Conservation (phyloP, 2,329 filamentous ascomycete genomes). For the Setomelanomma holmii region DNA sequence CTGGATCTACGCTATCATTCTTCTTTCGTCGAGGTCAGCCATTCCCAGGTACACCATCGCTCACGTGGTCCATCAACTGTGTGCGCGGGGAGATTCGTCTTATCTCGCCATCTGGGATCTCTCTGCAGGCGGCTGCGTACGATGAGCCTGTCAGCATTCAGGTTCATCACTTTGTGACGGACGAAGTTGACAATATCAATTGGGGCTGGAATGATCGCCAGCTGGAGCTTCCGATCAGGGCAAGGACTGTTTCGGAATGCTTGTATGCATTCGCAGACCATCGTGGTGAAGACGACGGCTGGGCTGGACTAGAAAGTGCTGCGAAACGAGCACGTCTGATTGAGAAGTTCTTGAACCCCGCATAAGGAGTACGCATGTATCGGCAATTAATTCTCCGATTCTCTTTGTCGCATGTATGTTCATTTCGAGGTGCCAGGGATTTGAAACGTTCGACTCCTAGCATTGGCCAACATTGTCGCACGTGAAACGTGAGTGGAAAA, state of each 20-base stretch:
- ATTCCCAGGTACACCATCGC: slow-evolving; percentile 18
- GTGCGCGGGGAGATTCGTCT: slow-evolving; percentile 25
- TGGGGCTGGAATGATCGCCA: slow-evolving; percentile 53
- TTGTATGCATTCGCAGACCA: slow-evolving; percentile 34
- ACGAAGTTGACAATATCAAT: slow-evolving; percentile 54
- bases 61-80: slow-evolving; percentile 24
- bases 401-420: no score
- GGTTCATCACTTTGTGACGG: slow-evolving; percentile 58
- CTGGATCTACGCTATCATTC: slow-evolving; percentile 14
- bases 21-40: slow-evolving; percentile 22
- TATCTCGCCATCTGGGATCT: slow-evolving; percentile 29
- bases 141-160: slow-evolving; percentile 54
- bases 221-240: slow-evolving; percentile 27
- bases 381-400: no score
- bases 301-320: slow-evolving; percentile 37
- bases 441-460: no score
- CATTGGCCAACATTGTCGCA: neutral
- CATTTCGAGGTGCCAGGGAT: no score
- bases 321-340: slow-evolving; percentile 25
- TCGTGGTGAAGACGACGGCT: slow-evolving; percentile 25
- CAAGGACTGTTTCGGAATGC: slow-evolving; percentile 22
- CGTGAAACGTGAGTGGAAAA: neutral
- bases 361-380: neutral
- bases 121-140: slow-evolving; percentile 25
- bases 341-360: slow-evolving; percentile 7